Percentiles rank a stretch among this genome's conserved stretches.
These are phyloP conservation scores for Euphorbia celastroides DNA, from an alignment of 441 rosid genomes.

Conservation along the genomic window DNA sequence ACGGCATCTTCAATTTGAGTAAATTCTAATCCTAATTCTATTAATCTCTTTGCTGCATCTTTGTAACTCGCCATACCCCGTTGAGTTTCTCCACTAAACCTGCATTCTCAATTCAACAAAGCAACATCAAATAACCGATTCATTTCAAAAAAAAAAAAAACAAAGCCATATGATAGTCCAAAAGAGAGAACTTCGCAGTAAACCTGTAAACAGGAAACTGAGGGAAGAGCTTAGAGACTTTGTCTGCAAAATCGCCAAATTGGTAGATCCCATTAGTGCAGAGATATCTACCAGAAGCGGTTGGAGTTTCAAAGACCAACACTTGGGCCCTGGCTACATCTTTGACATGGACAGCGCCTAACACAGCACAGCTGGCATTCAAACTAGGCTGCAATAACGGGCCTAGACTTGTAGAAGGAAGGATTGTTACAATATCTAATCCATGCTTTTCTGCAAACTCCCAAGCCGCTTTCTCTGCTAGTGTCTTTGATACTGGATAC, in stretches of 20 bases:
- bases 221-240: slow-evolving; percentile 14
- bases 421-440: slow-evolving; percentile 57
- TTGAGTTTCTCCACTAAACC: slow-evolving; percentile 48
- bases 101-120: slow-evolving; percentile 10
- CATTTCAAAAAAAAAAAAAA: too few species aligned
- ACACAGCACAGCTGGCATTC: slow-evolving; percentile 78
- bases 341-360: slow-evolving; percentile 37
- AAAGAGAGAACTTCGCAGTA: not conserved
- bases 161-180: not conserved
- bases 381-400: slow-evolving; percentile 61
- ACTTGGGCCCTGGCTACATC: slow-evolving; percentile 75
- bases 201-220: slow-evolving; percentile 60
- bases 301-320: slow-evolving; percentile 49
- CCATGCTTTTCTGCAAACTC: slow-evolving; percentile 57
- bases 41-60: not conserved
- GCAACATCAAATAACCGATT: not conserved
- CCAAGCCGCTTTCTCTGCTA: slow-evolving; percentile 87
- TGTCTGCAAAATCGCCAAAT: slow-evolving; percentile 57
- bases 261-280: slow-evolving; percentile 81
- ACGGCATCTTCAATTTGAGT: slow-evolving; percentile 61
- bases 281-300: slow-evolving; percentile 43
- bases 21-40: slow-evolving; percentile 28
- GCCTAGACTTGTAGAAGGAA: slow-evolving; percentile 76
- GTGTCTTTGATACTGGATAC: slow-evolving; percentile 77
- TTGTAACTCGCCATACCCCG: not conserved